Evolutionary conservation across 2,329 filamentous ascomycete genomes (phyloP).

Genomic region (Talaromyces sp.): DNA sequence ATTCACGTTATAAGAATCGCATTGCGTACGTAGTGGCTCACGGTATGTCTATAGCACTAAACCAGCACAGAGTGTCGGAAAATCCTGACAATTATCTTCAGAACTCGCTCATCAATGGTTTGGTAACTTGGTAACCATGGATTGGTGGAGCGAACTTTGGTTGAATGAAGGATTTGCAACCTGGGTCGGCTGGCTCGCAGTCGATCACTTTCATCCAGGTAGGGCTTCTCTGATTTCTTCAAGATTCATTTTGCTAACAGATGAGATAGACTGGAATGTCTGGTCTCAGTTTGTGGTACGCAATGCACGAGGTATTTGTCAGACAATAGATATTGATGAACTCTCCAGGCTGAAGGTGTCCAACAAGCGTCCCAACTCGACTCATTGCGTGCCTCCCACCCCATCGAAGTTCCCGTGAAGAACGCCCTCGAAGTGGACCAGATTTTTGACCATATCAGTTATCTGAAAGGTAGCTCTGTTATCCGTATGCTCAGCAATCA

Average conservation of each 20-base stretch:
- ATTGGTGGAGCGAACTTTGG: constrained; percentile 94
- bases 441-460: constrained; percentile 96
- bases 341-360: constrained; percentile 73
- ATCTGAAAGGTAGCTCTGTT: constrained; percentile 91
- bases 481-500: constrained; percentile 95
- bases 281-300: constrained; percentile 92
- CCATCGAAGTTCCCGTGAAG: constrained; percentile 90
- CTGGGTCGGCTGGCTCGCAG: constrained; percentile 93
- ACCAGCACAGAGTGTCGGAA: neutral
- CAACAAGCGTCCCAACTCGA: constrained; percentile 89
- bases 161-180: constrained; percentile 96
- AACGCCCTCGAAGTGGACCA: constrained; percentile 96
- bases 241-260: neutral
- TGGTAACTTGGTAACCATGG: constrained; percentile 91
- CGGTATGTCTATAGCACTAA: constrained; percentile 31
- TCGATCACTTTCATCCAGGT: constrained; percentile 83
- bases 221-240: constrained; percentile 22
- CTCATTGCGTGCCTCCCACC: constrained; percentile 83
- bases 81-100: constrained; percentile 22
- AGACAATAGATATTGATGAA: constrained; percentile 36
- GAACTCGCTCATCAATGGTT: constrained; percentile 97
- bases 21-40: constrained; percentile 98
- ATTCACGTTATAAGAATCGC: constrained; percentile 84
- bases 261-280: constrained; percentile 74
- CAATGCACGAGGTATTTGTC: constrained; percentile 52